Conservation (phyloP, 345 rosid genomes). For the Boechera divaricarpa region DNA sequence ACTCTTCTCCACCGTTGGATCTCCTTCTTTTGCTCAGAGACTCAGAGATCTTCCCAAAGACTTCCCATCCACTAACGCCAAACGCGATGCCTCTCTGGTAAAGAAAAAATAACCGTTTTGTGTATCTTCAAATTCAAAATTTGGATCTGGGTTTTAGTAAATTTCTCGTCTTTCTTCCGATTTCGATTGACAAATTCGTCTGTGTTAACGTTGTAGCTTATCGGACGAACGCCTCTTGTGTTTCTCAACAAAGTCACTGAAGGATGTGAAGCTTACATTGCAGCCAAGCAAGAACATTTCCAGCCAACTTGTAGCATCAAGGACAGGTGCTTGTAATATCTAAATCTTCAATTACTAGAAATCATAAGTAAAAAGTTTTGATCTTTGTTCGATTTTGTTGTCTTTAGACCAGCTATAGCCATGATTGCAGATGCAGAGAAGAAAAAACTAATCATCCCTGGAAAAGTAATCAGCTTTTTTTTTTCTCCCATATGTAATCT, state of each 20-base stretch:
- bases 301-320: conserved; percentile 94
- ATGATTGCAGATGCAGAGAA: conserved; percentile 85
- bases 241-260: conserved; percentile 83
- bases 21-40: conserved; percentile 66
- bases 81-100: conserved; percentile 69
- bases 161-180: background rate
- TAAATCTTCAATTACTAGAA: background rate
- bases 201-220: conserved; percentile 51
- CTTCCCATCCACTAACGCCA: conserved; percentile 68
- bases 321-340: conserved; percentile 66
- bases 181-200: conserved; percentile 13
- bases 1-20: conserved; percentile 51
- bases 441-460: conserved; percentile 76
- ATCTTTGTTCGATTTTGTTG: conserved; percentile 24
- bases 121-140: background rate
- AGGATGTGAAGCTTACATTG: conserved; percentile 91
- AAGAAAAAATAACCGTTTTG: background rate
- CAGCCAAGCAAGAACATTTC: conserved; percentile 91
- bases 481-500: background rate
- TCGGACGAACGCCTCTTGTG: conserved; percentile 86
- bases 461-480: conserved; percentile 55
- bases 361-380: background rate
- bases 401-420: conserved; percentile 79
- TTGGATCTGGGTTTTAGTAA: conserved; percentile 16
- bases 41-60: conserved; percentile 76